Evolutionary conservation across 345 rosid genomes (phyloP), one percentile per base, ranked within the genome.

Genomic region (Eucalyptus coolabah): DNA sequence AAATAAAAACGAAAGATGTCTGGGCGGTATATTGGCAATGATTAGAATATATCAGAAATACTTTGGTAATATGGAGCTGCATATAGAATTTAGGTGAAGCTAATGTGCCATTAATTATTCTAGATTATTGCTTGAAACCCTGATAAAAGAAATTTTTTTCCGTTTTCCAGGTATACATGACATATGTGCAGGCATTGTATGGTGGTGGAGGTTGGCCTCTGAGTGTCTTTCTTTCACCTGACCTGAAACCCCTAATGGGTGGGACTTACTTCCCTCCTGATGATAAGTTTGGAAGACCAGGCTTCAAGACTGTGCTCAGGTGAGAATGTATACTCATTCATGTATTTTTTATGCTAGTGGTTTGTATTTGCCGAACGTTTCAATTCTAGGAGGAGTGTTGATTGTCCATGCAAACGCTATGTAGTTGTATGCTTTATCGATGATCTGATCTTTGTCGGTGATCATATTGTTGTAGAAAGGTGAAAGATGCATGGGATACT

Each of bases 221-320:
- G 34, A 94, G 95, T 2, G 99, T 95, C 87, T 98, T 98, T 91
- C 96, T 98, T 91, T 94, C 99, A 89, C 98, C 99, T 91, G 98
- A 98, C 94, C 91, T 98, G 89, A 98, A 97, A 92, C 99, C 99
- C 18, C 91, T 96, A 88, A 95, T 98, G 99, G 98, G 99, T 87
- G 99, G 99, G 92, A 98, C 98, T 89, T 98, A 96, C 94, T 98
- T 98, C 67, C 99, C 99, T 56, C 98, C 99, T 2, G 94, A 97
- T 90, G 98, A 97, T 93, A 95, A 95, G 65, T 94, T 95, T 89
- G 99, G 98, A 90, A 94, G 97, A 89, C 99, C 99, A 15, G 99
- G 99, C 63, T 97, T 98, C 93, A 98, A 96, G 94, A 96, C 98
- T 88, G 92, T 96, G 88, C 95, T 97, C 19, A 97, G 93, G 97